phyloP scores from a whole-genome alignment of 345 rosid species.

The Syzygium jambos region DNA sequence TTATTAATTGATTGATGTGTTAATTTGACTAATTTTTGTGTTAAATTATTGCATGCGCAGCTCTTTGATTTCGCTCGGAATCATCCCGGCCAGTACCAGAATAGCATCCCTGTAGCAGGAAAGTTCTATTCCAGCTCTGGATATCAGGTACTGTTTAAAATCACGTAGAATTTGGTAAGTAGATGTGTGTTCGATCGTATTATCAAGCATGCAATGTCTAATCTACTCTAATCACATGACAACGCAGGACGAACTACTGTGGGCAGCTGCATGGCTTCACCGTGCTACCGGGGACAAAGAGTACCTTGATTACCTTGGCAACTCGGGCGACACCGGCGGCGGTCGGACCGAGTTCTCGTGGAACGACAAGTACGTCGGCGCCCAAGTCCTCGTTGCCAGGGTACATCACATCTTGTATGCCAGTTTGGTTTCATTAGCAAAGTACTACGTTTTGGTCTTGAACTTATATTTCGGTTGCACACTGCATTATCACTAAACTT shows the following conservation, averaged over 20 bases:
- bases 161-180: background rate
- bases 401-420: background rate
- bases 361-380: slow-evolving; percentile 28
- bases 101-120: slow-evolving; percentile 21
- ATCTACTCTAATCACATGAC: background rate
- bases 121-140: slow-evolving; percentile 42
- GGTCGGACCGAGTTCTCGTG: slow-evolving; percentile 18
- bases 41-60: background rate
- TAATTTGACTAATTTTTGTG: background rate
- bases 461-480: background rate
- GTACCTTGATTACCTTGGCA: slow-evolving; percentile 11
- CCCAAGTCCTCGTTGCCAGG: slow-evolving; percentile 27
- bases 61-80: slow-evolving; percentile 30
- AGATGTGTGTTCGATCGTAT: background rate
- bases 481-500: background rate
- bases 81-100: slow-evolving; percentile 19
- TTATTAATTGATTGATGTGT: background rate
- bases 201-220: background rate
- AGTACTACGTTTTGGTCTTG: background rate
- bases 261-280: slow-evolving; percentile 48
- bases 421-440: no score
- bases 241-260: slow-evolving; percentile 22
- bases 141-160: slow-evolving; percentile 3
- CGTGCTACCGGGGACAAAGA: slow-evolving; percentile 14
- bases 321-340: slow-evolving; percentile 1